Evolutionary conservation across 495 filamentous ascomycete species (phyloP), one percentile per base, ranked within the genome.

Genomic region (Penicillium taxi): DNA sequence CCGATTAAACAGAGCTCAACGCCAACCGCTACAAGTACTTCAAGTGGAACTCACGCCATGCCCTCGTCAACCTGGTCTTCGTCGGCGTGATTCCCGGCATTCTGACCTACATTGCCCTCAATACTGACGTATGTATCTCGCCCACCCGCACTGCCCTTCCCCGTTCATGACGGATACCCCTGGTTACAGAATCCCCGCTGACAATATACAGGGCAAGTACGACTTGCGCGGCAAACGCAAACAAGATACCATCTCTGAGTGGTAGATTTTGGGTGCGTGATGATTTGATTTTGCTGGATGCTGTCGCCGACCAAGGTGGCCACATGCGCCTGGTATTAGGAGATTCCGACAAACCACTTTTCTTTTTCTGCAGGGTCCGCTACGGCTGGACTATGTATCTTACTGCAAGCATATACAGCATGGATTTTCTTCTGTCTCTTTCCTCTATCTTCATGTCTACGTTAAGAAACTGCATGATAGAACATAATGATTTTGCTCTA

Each of bases 1-100:
- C 44, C 14, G 16, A 22, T 26, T 18, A 15, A 6, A 53, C 52
- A 98, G 91, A 82, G 55, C 83, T 96, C 78, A 75, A 70, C 49
- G 58, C 68, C 47, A 88, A 93, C 69, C 84, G 91, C 32, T 82
- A 87, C 76, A 89, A 84, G 66, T 94, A 87, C 76, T 98, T 96
- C 75, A 76, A 85, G 52, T 96, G 84, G 84, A 96, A 81, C 9
- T 72, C 77, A 16, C 72, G 84, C 46, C 91, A 87, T 28, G 86
- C 84, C 16, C 76, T 76, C 70, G 44, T 94, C 43, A 81, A 78
- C 3, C 75, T 95, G 50, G 55, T 78, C 21, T 95, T 86, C 63
- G 71, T 81, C 38, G 62, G 77, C 17, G 62, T 74, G 23, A 72
- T 96, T 15, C 91, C 91, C 5, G 55, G 61, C 20, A 60, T 80